Percentiles rank a stretch among this genome's conserved stretches.
Conservation (phyloP, 108 stramenopile genomes). For the Nitzschia putrida region DNA sequence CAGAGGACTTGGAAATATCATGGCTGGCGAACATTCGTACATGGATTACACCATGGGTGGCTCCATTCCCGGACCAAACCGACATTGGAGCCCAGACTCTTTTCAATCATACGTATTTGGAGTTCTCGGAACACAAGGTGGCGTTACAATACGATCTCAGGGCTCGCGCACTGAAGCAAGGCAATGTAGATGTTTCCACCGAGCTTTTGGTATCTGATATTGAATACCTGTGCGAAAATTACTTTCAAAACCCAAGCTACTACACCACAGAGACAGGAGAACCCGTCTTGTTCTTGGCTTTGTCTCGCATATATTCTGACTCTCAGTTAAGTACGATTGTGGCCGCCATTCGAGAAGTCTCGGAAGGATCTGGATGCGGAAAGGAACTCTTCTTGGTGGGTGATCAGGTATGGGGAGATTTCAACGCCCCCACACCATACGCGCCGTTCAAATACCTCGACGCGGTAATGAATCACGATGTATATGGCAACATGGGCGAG, state of each 20-base stretch:
- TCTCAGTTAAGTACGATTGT: slow-evolving; percentile 3
- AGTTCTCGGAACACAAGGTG: slow-evolving; percentile 10
- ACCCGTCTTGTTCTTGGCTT: slow-evolving; percentile 37
- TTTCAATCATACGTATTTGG: slow-evolving; percentile 19
- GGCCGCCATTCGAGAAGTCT: not conserved
- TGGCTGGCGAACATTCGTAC: slow-evolving; percentile 24
- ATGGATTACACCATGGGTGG: slow-evolving; percentile 36
- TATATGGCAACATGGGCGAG: slow-evolving; percentile 6
- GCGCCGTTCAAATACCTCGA: not conserved
- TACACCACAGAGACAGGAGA: slow-evolving; percentile 24
- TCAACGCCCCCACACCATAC: not conserved
- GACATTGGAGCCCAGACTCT: slow-evolving; percentile 10
- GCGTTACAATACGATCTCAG: slow-evolving; percentile 26
- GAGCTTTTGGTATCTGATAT: slow-evolving; percentile 21
- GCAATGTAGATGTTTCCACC: not conserved
- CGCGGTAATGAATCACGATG: slow-evolving; percentile 10
- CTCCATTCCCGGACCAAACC: not conserved
- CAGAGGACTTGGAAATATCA: not conserved
- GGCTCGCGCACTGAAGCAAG: not conserved
- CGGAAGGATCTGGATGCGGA: not conserved
- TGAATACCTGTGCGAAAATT: slow-evolving; percentile 24
- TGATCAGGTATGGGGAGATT: slow-evolving; percentile 11
- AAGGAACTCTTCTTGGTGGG: slow-evolving; percentile 24
- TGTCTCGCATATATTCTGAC: slow-evolving; percentile 15
- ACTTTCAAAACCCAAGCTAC: slow-evolving; percentile 41